Percentiles rank a stretch among this genome's conserved stretches.
Evolutionary conservation across 2,329 filamentous ascomycete genomes (phyloP).

Genomic region (Beauveria sp.): DNA sequence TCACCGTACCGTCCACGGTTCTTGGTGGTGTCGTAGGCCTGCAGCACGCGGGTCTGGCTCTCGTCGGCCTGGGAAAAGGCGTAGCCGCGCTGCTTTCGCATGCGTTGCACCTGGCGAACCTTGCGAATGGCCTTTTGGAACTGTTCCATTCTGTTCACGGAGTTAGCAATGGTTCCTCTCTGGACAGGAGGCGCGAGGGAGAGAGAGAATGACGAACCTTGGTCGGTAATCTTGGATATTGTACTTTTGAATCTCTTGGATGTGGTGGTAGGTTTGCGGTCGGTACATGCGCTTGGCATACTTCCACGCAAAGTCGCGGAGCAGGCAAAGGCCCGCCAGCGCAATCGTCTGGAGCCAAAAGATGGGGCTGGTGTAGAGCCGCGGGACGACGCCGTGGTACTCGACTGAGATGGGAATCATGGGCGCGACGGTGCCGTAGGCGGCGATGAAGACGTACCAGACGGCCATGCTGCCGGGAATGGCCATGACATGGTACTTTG

Average conservation of each 20-base stretch:
- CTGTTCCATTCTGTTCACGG: conserved; percentile 77
- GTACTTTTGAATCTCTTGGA: conserved; percentile 99
- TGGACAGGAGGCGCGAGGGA: no score
- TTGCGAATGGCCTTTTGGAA: conserved; percentile 99
- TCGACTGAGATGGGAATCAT: conserved; percentile 74
- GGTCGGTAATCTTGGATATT: conserved; percentile 98
- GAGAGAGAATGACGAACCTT: conserved; percentile 50
- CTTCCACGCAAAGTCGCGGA: conserved; percentile 93
- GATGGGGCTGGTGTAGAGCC: conserved; percentile 69
- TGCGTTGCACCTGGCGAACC: conserved; percentile 94
- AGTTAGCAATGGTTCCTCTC: neutral
- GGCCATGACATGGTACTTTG: conserved; percentile 91
- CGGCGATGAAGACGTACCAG: conserved; percentile 85
- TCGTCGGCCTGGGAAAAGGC: conserved; percentile 98
- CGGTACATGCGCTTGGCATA: conserved; percentile 96
- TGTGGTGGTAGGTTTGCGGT: conserved; percentile 92
- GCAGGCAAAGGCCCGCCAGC: conserved; percentile 71
- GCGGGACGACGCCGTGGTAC: conserved; percentile 75
- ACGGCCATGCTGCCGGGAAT: conserved; percentile 89
- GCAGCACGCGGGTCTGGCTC: conserved; percentile 86
- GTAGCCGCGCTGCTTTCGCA: conserved; percentile 98
- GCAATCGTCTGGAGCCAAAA: conserved; percentile 90
- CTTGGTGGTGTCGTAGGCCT: conserved; percentile 95
- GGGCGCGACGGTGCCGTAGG: conserved; percentile 80
- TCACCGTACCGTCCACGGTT: conserved; percentile 89